These are phyloP conservation scores for Moesziomyces globuligerus DNA, from an alignment of 1,284 basidiomycete species.

Conservation along the genomic window DNA sequence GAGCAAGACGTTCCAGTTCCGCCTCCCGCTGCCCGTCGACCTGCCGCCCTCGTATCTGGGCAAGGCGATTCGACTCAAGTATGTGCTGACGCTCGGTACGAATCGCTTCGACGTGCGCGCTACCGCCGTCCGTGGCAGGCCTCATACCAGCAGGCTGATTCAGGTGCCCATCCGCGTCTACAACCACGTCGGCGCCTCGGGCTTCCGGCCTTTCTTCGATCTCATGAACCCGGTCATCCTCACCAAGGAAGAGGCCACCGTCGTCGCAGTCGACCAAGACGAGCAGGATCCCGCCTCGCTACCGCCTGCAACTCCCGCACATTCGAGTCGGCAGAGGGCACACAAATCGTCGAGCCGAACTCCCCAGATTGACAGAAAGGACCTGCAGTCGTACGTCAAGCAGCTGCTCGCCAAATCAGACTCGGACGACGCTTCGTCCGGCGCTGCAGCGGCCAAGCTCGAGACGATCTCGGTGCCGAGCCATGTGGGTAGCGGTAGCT, in stretches of 20 bases:
- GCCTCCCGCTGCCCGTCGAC: conserved; percentile 71
- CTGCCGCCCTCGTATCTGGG: conserved; percentile 91
- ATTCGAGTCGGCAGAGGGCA: no score
- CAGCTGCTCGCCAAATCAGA: conserved; percentile 17
- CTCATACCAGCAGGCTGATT: conserved; percentile 79
- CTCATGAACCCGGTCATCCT: conserved; percentile 69
- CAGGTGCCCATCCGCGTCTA: conserved; percentile 87
- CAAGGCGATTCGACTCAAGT: conserved; percentile 82
- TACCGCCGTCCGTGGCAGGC: conserved; percentile 1
- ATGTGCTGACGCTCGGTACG: conserved; percentile 85
- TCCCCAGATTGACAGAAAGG: conserved; percentile 13
- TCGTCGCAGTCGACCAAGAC: conserved; percentile 7
- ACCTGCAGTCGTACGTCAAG: conserved; percentile 25
- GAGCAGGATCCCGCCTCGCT: no score
- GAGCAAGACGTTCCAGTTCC: conserved; percentile 73
- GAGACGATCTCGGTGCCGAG: conserved; percentile 5
- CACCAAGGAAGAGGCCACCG: conserved; percentile 62
- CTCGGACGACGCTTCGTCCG: conserved; percentile 3
- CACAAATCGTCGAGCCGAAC: background rate
- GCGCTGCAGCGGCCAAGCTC: conserved; percentile 1
- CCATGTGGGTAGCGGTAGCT: conserved; percentile 68
- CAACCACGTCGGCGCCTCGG: conserved; percentile 74
- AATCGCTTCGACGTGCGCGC: conserved; percentile 71
- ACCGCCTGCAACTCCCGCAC: no score
- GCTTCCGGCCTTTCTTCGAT: conserved; percentile 68